These are phyloP conservation scores for Sechiopsis laciniata DNA, from an alignment of 306 rosid genomes.

Conservation along the genomic window DNA sequence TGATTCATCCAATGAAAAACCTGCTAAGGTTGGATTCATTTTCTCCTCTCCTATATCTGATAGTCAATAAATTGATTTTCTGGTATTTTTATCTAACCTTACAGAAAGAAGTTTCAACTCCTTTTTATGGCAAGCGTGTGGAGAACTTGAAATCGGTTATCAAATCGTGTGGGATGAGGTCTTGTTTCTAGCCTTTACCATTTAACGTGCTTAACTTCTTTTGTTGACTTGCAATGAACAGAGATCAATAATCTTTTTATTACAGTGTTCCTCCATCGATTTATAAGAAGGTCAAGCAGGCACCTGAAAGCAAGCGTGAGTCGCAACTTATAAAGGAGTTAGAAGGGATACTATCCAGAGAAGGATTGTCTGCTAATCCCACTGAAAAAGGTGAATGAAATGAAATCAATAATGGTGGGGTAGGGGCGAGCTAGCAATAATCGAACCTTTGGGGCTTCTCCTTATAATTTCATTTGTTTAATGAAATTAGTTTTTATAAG, in stretches of 20 bases:
- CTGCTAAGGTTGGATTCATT: slow-evolving; percentile 45
- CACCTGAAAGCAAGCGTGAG: slow-evolving; percentile 77
- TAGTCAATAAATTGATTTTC: slow-evolving; percentile 14
- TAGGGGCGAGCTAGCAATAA: no score
- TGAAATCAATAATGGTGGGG: neutral
- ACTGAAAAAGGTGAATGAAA: slow-evolving; percentile 68
- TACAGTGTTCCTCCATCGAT: slow-evolving; percentile 72
- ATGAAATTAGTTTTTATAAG: neutral
- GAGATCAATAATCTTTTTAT: slow-evolving; percentile 24
- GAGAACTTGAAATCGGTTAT: slow-evolving; percentile 82
- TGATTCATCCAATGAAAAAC: slow-evolving; percentile 60
- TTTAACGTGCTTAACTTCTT: slow-evolving; percentile 25
- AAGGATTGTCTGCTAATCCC: slow-evolving; percentile 81
- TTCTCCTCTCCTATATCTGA: neutral
- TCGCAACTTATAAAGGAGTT: slow-evolving; percentile 68
- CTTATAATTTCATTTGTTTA: neutral
- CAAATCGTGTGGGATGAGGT: slow-evolving; percentile 97
- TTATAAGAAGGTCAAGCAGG: slow-evolving; percentile 87
- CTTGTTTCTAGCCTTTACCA: slow-evolving; percentile 27
- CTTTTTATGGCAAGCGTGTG: slow-evolving; percentile 76
- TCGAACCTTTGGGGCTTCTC: neutral
- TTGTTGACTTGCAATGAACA: slow-evolving; percentile 23
- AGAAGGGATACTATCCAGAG: slow-evolving; percentile 74
- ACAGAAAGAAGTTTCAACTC: slow-evolving; percentile 75
- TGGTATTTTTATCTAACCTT: slow-evolving; percentile 25